Percentiles rank a stretch among this genome's conserved stretches.
phyloP scores from a whole-genome alignment of 2,329 filamentous ascomycete genomes.

The Coniochaeta pulveracea region DNA sequence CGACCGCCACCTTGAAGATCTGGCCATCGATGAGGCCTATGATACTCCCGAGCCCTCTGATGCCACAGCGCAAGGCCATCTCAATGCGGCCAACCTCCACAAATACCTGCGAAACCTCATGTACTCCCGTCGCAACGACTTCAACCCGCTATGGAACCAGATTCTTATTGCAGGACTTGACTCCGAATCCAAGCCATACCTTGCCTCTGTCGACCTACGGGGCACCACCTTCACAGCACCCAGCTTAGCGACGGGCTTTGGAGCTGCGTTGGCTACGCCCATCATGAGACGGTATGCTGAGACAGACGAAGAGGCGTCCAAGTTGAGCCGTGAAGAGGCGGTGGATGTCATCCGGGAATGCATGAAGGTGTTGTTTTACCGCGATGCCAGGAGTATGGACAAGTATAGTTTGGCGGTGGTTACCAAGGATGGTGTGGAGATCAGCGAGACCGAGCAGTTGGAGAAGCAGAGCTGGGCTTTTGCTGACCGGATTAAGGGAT shows the following conservation, averaged over 20 bases:
- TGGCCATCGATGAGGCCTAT: slow-evolving; percentile 87
- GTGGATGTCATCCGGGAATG: slow-evolving; percentile 77
- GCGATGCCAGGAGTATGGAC: slow-evolving; percentile 87
- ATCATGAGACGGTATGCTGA: slow-evolving; percentile 76
- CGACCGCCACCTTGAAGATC: slow-evolving; percentile 76
- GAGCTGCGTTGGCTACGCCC: slow-evolving; percentile 83
- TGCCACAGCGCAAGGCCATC: slow-evolving; percentile 36
- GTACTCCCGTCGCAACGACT: slow-evolving; percentile 88
- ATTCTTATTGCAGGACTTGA: slow-evolving; percentile 85
- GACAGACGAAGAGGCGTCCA: slow-evolving; percentile 66
- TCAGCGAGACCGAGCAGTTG: slow-evolving; percentile 76
- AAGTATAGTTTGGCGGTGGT: slow-evolving; percentile 85
- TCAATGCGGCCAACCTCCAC: slow-evolving; percentile 91
- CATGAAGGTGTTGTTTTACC: slow-evolving; percentile 97
- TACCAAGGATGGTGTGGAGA: slow-evolving; percentile 76
- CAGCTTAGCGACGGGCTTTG: slow-evolving; percentile 86
- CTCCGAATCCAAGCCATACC: slow-evolving; percentile 69
- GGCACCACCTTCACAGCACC: slow-evolving; percentile 86
- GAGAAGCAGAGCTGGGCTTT: slow-evolving; percentile 98
- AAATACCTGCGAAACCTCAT: slow-evolving; percentile 93
- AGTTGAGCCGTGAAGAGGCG: slow-evolving; percentile 67
- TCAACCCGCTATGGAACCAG: slow-evolving; percentile 97
- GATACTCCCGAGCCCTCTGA: slow-evolving; percentile 28
- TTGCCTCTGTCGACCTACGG: slow-evolving; percentile 82
- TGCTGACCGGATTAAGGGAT: slow-evolving; percentile 87